Evolutionary conservation across 129 eudicot genomes (phyloP), one percentile per base, ranked within the genome.

Genomic region (Flaveria sonorensis): DNA sequence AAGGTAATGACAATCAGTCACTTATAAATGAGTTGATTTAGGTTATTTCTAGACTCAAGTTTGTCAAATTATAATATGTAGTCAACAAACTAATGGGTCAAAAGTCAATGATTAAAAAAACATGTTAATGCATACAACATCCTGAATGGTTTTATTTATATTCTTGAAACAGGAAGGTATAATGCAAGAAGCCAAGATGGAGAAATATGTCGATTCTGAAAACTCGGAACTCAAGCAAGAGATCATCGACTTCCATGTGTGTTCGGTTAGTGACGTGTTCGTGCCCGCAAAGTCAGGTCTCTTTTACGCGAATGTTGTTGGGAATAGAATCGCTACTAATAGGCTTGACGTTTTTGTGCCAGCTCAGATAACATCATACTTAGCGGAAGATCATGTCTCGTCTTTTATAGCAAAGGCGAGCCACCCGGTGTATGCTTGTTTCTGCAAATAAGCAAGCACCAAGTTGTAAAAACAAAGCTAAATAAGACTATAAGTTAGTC

Each of bases 371-470:
- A 10, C 74, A 52, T 85, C 92, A 21, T 68, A 53, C 32, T 46
- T 77, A 16, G 82, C 90, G n/a, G 45, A n/a, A 3, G 79, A 92
- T 32, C 87, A 77, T 63, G 20, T 85, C 9, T 83, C 95, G n/a
- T 82, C 86, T 2, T 89, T 85, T 68, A 75, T 89, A 74, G 36
- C 90, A 2, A 78, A 82, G 70, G 86, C 77, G 77, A 83, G 50
- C 65, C 96, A 90, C 62, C 81, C 85, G 51, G 92, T 90, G 1
- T 85, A 83, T 63, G 79, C 90, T 8, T 90, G 96, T 70, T 88
- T 87, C 68, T 90, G 96, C 59, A 73, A 48, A 64, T 75, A 53
- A 66, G 63, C 30, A 53, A 73, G 76, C 70, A n/a, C 57, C 46
- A 46, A 59, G 71, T 50, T 13, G 55, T 66, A 13, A 13, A 47